A percentile compares a stretch with the other conserved stretches of the same genome.
Conservation (phyloP, 2,329 filamentous ascomycete genomes). For the Xylaria sp. region DNA sequence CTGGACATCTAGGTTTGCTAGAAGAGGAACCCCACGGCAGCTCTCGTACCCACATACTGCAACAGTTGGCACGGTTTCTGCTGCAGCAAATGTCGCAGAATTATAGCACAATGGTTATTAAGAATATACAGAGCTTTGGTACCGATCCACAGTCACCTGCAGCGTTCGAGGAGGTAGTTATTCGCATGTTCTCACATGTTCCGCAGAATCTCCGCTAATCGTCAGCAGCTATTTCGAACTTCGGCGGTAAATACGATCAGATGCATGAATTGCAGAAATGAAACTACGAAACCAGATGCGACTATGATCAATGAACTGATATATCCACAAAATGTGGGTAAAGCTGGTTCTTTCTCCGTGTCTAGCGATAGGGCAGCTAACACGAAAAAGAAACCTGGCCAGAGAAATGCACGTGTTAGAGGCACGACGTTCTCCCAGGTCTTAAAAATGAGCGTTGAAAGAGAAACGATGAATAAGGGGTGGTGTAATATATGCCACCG, state of each 20-base stretch:
- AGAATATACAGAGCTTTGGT: slow-evolving; percentile 60
- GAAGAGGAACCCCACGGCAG: slow-evolving; percentile 80
- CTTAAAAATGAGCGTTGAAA: slow-evolving; percentile 90
- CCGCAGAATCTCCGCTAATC: slow-evolving; percentile 10
- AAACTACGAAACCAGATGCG: slow-evolving; percentile 81
- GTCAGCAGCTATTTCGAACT: slow-evolving; percentile 69
- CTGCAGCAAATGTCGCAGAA: slow-evolving; percentile 83
- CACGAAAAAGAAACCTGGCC: slow-evolving; percentile 57
- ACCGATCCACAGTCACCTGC: slow-evolving; percentile 37
- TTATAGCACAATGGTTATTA: slow-evolving; percentile 72
- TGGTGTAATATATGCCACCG: slow-evolving; percentile 93
- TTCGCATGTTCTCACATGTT: neutral
- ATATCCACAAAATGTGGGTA: slow-evolving; percentile 71
- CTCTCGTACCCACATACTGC: slow-evolving; percentile 82
- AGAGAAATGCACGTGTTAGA: slow-evolving; percentile 62
- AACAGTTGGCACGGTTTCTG: slow-evolving; percentile 86
- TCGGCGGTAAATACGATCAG: slow-evolving; percentile 78
- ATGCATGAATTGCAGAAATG: slow-evolving; percentile 88
- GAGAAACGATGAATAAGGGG: slow-evolving; percentile 87
- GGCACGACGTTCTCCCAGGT: slow-evolving; percentile 85
- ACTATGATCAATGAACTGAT: slow-evolving; percentile 87
- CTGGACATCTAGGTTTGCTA: slow-evolving; percentile 79
- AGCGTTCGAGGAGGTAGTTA: slow-evolving; percentile 73
- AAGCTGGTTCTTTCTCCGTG: slow-evolving; percentile 33
- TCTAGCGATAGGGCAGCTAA: slow-evolving; percentile 42